Conservation (phyloP, 768 basidiomycete species). For the Kwoniella europaea region DNA sequence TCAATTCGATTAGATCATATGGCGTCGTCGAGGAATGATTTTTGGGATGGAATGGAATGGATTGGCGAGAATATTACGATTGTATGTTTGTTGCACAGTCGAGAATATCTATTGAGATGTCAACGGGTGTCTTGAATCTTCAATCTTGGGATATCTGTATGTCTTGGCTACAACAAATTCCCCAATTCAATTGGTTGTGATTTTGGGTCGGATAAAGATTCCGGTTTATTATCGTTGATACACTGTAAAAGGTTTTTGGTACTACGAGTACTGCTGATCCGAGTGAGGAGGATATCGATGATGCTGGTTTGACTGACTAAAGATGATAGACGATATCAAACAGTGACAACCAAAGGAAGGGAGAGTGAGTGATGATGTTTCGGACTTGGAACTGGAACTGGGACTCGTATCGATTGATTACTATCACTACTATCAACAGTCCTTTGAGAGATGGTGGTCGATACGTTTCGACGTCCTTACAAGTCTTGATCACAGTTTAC, state of each 20-base stretch:
- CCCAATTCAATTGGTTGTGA: background rate
- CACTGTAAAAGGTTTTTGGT: too few species aligned
- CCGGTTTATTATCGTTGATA: too few species aligned
- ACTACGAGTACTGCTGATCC: too few species aligned
- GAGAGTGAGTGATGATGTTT: background rate
- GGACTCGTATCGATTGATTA: background rate
- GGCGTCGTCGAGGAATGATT: background rate
- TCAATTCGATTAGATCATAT: background rate
- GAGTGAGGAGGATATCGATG: too few species aligned
- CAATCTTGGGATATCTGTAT: background rate
- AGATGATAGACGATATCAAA: background rate
- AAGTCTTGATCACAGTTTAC: background rate
- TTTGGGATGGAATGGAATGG: background rate
- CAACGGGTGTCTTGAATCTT: background rate
- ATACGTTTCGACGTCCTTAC: background rate
- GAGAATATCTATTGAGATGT: background rate
- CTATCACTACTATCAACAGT: background rate
- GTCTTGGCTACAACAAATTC: background rate
- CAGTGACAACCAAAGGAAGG: background rate
- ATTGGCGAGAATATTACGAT: background rate
- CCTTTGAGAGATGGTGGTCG: background rate
- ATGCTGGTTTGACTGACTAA: too few species aligned
- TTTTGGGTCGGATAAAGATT: background rate
- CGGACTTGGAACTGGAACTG: background rate
- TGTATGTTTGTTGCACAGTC: background rate